Percentiles rank a stretch among this genome's conserved stretches.
Evolutionary conservation across 176 grass and related monocot species (phyloP).

Genomic region (Chrysopogon serrulatus): DNA sequence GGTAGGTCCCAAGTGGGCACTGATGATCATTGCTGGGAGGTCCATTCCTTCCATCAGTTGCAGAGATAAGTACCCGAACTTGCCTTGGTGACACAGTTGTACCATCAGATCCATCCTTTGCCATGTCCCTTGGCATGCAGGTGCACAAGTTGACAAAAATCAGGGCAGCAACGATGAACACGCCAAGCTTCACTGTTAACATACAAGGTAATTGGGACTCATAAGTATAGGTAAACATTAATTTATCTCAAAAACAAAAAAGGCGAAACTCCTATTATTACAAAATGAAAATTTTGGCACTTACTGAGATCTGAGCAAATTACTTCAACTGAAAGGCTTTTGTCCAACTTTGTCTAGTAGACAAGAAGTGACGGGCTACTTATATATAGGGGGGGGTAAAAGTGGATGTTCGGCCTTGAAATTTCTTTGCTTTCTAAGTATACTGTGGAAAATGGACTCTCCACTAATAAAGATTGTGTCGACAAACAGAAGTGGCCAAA

Average conservation of each 20-base stretch:
- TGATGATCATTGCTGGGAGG: slow-evolving; percentile 46
- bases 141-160: neutral
- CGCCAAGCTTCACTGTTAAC: neutral
- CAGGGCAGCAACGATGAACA: neutral
- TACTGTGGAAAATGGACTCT: slow-evolving; percentile 24
- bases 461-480: slow-evolving; percentile 34
- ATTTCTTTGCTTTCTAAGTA: neutral
- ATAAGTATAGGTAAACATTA: neutral
- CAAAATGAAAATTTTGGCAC: neutral
- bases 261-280: neutral
- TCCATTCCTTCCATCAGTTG: slow-evolving; percentile 27
- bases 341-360: neutral
- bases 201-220: neutral
- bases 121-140: slow-evolving; percentile 7
- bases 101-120: neutral
- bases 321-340: neutral
- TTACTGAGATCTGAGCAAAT: neutral
- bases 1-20: slow-evolving; percentile 30
- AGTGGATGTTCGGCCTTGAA: neutral
- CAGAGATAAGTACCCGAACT: neutral
- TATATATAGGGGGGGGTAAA: slow-evolving; percentile 31
- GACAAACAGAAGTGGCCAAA: neutral
- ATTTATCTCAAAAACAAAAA: neutral
- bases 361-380: slow-evolving; percentile 22
- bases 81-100: neutral